Base-by-base conservation (phyloP, 129 eudicot species). In the Cynara cardunculus region DNA sequence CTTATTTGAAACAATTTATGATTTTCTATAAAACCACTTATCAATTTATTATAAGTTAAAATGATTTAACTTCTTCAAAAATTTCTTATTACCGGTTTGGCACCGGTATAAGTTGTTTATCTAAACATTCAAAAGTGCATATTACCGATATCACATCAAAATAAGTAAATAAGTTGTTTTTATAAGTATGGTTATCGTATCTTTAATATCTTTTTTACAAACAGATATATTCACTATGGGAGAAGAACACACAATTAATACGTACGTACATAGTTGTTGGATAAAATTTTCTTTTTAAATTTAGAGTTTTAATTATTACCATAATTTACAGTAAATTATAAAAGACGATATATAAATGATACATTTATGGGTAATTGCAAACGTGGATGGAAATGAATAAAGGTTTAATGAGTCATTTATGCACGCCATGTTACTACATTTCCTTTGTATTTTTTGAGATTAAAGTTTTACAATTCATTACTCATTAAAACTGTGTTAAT, bases 361-460 rank as follows among this genome's bases (percentile, higher is more conserved):
- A 65, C 71, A 76, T 76, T 76, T 11, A 62, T 75, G 71, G 70
- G 13, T 32, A 21, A 76, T 31, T 61, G 13, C 13, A 32, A 62
- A 13, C 25, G 21, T 76, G 2, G 24, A 32, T 28, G 70, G 71
- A 76, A 61, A 59, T 76, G 32, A 76, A 61, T 75, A 59, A 6
- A 19, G 10, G 70, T 59, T 19, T 61, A 22, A 76, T 11, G 24
- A 32, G 31, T 76, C 53, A 59, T 62, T 21, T 4, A 76, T 61
- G 49, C 71, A 7, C 14, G 7, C 69, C 27, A 64, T 64, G 69
- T 24, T 64, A 24, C 69, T 22, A 24, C 28, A 8, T 22, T 64
- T 64, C 22, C 25, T 64, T 21, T 61, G 13, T 2, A 61, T 21
- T 31, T 21, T 56, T 21, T 4, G 21, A 71, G 9, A 18, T 71